Base-by-base conservation (phyloP, 331 rosid genomes). In the Cydonia oblonga region DNA sequence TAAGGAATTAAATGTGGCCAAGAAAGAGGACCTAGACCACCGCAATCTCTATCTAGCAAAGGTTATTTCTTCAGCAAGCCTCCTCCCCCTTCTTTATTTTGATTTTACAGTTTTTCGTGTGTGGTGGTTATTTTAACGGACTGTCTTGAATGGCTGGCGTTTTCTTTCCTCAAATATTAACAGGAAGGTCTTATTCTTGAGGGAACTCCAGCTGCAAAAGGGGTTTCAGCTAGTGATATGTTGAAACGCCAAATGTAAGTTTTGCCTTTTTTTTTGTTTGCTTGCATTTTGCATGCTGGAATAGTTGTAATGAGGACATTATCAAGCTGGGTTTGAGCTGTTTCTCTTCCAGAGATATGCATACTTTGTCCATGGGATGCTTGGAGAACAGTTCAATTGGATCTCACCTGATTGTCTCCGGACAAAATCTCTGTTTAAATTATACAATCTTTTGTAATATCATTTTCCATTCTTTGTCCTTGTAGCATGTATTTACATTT, bases 121-220 rank as follows among this genome's bases (percentile, higher is more conserved):
- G 35, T 42, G 22, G 16, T 32, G 12, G 2, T 20, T 64, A 33
- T 28, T 75, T 71, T 4, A 22, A 22, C 35, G 11, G 20, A 60
- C 33, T 42, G 49, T 82, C 68, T 68, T 53, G 15, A 72, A 60
- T 70, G 78, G 58, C 59, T 78, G 72, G 76, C 84, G 59, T 75
- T 75, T 15, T 76, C 62, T 77, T 76, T 56, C 42, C 38, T 8
- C 72, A 51, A 74, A 72, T n/a, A 40, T 56, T 83, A 79, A 81
- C 76, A 95, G 99, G 97, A 91, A 80, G 97, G 99, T 76, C 90
- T 85, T 73, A 79, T 95, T 85, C 80, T 89, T 54, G 92, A 87
- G 77, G 93, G 97, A 72, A 89, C 96, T 81, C 87, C 89, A 75
- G 99, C 99, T 68, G 96, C 97, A 63, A 96, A 89, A 80, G 97